Conservation (phyloP, 345 rosid genomes). For the Turritis glabra region DNA sequence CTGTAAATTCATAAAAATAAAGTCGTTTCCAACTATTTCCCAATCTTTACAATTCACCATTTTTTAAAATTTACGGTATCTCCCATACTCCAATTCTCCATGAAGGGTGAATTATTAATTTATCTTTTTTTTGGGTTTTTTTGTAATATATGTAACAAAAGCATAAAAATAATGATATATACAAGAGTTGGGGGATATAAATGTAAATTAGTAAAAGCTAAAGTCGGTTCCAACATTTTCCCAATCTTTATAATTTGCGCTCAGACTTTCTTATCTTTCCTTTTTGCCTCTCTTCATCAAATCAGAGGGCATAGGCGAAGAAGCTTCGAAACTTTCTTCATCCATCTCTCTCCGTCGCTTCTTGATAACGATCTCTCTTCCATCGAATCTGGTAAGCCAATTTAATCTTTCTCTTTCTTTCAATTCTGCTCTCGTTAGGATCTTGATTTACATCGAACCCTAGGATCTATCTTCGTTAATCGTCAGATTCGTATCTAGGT, state of each 20-base stretch:
- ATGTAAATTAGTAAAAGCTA: neutral
- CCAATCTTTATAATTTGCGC: neutral
- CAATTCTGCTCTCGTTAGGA: neutral
- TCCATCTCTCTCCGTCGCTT: neutral
- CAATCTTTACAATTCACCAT: constrained; percentile 5
- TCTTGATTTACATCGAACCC: constrained; percentile 10
- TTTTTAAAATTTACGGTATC: too few relatives aligned
- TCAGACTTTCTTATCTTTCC: neutral
- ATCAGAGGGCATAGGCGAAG: neutral
- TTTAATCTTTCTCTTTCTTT: neutral
- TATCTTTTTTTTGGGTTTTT: too few relatives aligned
- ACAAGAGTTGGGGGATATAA: neutral
- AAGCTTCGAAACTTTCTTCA: neutral
- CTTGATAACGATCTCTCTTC: neutral
- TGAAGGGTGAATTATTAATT: too few relatives aligned
- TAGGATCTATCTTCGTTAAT: neutral
- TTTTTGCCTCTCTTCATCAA: neutral
- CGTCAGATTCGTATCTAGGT: neutral
- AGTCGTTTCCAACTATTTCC: constrained; percentile 2
- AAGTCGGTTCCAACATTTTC: constrained; percentile 7
- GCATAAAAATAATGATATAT: neutral
- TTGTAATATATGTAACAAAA: too few relatives aligned
- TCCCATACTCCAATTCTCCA: too few relatives aligned
- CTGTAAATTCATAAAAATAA: neutral
- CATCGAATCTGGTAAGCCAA: constrained; percentile 17